Conservation (phyloP, 2,329 filamentous ascomycete genomes). For the Amylocarpus encephaloides region DNA sequence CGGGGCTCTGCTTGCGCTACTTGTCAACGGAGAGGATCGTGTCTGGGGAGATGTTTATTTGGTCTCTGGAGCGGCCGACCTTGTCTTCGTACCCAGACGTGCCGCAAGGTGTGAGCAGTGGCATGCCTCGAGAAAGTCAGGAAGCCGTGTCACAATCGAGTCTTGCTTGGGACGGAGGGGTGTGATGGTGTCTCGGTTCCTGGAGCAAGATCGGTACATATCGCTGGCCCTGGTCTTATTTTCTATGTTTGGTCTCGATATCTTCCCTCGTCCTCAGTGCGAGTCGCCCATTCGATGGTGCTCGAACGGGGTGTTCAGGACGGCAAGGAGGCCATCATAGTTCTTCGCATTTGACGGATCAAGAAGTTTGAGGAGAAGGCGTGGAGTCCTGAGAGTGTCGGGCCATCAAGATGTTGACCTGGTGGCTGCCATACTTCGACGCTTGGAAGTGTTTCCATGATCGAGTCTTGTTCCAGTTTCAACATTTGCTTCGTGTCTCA, state of each 20-base stretch:
- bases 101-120: no score
- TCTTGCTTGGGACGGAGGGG: not conserved
- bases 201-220: not conserved
- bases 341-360: not conserved
- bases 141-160: no score
- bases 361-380: not conserved
- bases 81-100: not conserved
- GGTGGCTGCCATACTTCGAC: no score
- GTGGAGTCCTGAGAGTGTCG: not conserved
- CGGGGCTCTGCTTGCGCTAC: no score
- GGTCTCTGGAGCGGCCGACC: no score
- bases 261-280: not conserved
- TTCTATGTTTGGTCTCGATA: not conserved
- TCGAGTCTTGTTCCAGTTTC: no score
- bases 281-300: not conserved
- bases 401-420: not conserved
- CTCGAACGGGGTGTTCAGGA: not conserved
- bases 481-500: no score
- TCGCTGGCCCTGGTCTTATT: not conserved
- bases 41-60: no score
- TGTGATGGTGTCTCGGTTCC: not conserved
- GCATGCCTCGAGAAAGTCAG: no score
- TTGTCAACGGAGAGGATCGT: no score
- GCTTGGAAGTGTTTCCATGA: no score
- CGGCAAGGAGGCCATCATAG: not conserved